These are phyloP conservation scores for Penicillium sp. DNA, from an alignment of 2,329 filamentous ascomycete species.

Conservation along the genomic window DNA sequence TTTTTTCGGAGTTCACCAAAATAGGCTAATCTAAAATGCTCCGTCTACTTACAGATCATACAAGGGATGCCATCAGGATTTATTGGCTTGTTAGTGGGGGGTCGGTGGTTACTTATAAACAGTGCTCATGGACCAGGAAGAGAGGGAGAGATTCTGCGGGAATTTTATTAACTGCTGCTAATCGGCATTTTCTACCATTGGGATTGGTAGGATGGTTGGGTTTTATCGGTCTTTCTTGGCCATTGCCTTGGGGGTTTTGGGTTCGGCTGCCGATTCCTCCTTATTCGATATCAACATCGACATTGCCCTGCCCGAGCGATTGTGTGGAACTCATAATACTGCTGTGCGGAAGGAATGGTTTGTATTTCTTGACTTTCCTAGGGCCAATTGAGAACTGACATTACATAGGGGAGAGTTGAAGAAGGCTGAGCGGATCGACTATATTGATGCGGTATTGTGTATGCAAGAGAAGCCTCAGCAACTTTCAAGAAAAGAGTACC, in stretches of 20 bases:
- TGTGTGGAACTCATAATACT: not conserved
- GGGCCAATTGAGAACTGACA: not conserved
- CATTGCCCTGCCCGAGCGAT: not conserved
- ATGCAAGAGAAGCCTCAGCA: slow-evolving; percentile 19
- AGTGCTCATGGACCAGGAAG: not conserved
- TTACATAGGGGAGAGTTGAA: slow-evolving; percentile 22
- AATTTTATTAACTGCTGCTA: not conserved
- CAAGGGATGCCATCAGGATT: slow-evolving; percentile 1
- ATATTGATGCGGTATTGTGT: slow-evolving; percentile 29
- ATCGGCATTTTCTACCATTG: not conserved
- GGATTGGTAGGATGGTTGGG: slow-evolving; percentile 5
- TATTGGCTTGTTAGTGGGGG: not conserved
- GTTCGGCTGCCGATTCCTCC: not conserved
- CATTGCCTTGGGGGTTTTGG: not conserved
- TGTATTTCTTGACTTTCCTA: not conserved
- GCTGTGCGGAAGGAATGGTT: slow-evolving; percentile 21
- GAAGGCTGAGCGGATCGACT: slow-evolving; percentile 19
- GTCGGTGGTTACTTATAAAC: not conserved
- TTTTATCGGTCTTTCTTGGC: slow-evolving; percentile 4
- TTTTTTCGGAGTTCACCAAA: not conserved
- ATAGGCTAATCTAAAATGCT: not conserved
- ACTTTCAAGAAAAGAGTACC: slow-evolving; percentile 22
- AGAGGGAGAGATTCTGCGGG: not conserved
- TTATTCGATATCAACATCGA: not conserved
- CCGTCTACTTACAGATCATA: slow-evolving; percentile 3